phyloP scores from a whole-genome alignment of 306 rosid species.

The Neltuma alba region DNA sequence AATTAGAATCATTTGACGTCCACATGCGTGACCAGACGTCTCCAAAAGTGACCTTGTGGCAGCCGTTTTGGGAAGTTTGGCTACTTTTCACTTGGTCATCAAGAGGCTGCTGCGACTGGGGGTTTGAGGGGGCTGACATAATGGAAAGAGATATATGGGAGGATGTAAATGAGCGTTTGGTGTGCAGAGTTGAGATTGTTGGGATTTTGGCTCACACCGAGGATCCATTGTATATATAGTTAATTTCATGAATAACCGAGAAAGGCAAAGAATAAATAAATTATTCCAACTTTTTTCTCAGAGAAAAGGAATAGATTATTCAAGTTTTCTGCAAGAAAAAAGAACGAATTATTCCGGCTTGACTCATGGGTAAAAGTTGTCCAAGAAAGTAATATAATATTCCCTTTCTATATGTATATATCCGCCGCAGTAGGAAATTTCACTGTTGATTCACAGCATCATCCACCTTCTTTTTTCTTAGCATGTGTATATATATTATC shows the following conservation, averaged over 20 bases:
- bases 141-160: not conserved
- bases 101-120: not conserved
- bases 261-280: conserved; percentile 27
- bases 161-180: not conserved
- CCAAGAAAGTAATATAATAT: conserved; percentile 19
- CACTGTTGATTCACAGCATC: not conserved
- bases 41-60: not conserved
- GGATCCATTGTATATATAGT: not conserved
- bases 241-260: not conserved
- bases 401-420: not conserved
- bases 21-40: conserved; percentile 6
- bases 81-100: not conserved
- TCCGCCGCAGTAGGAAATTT: not conserved
- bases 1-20: not conserved
- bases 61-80: not conserved
- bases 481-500: not conserved
- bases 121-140: conserved; percentile 29
- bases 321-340: conserved; percentile 1
- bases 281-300: not conserved
- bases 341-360: not conserved
- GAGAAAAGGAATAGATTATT: conserved; percentile 29
- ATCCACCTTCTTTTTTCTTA: not conserved
- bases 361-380: not conserved
- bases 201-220: not conserved
- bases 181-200: not conserved